Evolutionary conservation across 129 eudicot genomes (phyloP), one percentile per base, ranked within the genome.

Genomic region (Lactuca saligna): DNA sequence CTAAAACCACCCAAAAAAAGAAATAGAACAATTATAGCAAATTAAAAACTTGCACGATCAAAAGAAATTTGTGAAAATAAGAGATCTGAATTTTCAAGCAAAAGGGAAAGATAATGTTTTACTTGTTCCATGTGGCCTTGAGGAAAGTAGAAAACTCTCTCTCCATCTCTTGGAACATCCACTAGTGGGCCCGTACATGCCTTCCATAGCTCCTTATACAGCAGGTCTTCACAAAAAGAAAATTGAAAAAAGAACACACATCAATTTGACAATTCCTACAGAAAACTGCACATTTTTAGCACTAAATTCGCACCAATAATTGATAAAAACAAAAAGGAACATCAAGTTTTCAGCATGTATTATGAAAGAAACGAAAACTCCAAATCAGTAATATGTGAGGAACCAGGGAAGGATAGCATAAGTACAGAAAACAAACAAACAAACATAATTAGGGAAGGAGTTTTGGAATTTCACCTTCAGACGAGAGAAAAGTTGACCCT

Each of bases 71-170:
- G 16, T 29, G 15, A 46, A 63, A 60, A 46, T 46, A 63, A 7
- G n/a, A 38, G 70, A 20, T 29, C 10, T n/a, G 38, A 63, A 63
- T 13, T 65, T 57, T 1, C 3, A 37, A 75, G 48, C 44, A 66
- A 58, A 73, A 60, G 63, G 71, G 60, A 66, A 29, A 54, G 42
- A 37, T 14, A 4, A 61, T 17, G 20, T 17, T 65, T 75, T 68
- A 91, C 98, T 75, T 91, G 96, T 56, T 91, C 98, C 91, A 91
- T 86, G 61, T 86, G 98, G 13, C 98, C 98, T 71, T 91, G 98
- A n/a, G 98, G 98, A 65, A 91, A 91, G 78, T 91, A 91, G 63
- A 72, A 91, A 53, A 91, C 98, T 60, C 83, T 86, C 67, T 91
- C 96, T 49, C 80, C 68, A 57, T 50, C 63, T 44, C 70, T 79